Evolutionary conservation across 2,329 filamentous ascomycete species (phyloP).

Genomic region (Trichoderma pleuroti): DNA sequence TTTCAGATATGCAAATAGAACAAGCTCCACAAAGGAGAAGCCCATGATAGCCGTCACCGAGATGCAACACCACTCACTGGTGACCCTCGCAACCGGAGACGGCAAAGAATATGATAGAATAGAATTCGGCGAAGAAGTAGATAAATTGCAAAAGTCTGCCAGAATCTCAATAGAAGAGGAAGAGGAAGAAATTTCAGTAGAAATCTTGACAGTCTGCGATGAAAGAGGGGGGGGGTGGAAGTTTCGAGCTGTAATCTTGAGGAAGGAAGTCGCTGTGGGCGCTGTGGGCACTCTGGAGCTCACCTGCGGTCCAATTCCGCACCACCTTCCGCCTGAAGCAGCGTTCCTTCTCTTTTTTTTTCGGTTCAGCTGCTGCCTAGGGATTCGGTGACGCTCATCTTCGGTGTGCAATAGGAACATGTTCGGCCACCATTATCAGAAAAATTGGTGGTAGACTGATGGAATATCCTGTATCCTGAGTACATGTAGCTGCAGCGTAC

Average conservation of each 20-base stretch:
- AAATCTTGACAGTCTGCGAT: not conserved
- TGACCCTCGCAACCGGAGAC: not conserved
- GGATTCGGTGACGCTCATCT: not conserved
- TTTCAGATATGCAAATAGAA: not conserved
- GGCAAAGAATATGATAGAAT: not conserved
- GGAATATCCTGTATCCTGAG: not conserved
- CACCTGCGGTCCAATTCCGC: not conserved
- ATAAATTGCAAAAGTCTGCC: not conserved
- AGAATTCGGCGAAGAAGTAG: not conserved
- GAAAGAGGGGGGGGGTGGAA: not conserved
- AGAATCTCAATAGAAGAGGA: not conserved
- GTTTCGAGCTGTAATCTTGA: not conserved
- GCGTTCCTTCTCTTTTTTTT: not conserved
- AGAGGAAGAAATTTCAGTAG: not conserved
- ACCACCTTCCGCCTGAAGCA: not conserved
- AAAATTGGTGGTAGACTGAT: not conserved
- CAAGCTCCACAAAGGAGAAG: not conserved
- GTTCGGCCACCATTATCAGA: not conserved
- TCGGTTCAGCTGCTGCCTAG: not conserved
- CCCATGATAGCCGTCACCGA: not conserved
- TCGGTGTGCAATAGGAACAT: not conserved
- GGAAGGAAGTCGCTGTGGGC: not conserved
- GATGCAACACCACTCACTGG: not conserved
- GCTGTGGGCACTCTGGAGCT: not conserved
- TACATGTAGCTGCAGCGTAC: not conserved